Percentiles rank a stretch among this genome's conserved stretches.
Evolutionary conservation across 768 basidiomycete genomes (phyloP).

Genomic region (Tulasnella sp.): DNA sequence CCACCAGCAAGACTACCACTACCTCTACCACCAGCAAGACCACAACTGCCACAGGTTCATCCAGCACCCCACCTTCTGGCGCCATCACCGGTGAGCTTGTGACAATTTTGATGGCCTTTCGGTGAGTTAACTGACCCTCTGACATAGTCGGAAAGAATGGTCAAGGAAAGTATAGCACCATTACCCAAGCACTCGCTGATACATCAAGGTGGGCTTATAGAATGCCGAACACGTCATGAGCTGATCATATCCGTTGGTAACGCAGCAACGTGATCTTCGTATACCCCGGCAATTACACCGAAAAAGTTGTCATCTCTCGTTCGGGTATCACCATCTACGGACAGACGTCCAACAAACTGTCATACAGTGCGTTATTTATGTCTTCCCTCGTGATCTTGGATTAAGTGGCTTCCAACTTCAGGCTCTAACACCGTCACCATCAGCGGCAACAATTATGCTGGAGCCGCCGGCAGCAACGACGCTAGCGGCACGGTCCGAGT

Average conservation of each 20-base stretch:
- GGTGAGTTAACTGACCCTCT: not conserved
- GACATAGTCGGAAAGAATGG: slow-evolving; percentile 24
- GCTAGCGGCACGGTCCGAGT: slow-evolving; percentile 31
- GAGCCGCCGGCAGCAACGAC: slow-evolving; percentile 31
- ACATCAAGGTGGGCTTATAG: not conserved
- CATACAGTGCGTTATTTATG: not conserved
- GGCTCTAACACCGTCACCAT: slow-evolving; percentile 27
- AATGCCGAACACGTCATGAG: not conserved
- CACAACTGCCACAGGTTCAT: not conserved
- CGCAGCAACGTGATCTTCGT: slow-evolving; percentile 18
- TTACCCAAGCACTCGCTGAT: slow-evolving; percentile 28
- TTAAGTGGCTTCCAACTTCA: not conserved
- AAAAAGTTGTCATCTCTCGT: slow-evolving; percentile 27
- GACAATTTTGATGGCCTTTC: too few species aligned
- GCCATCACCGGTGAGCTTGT: slow-evolving; percentile 12
- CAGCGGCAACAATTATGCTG: slow-evolving; percentile 31
- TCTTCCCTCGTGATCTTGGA: too few species aligned
- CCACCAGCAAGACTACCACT: not conserved
- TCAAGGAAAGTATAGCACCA: slow-evolving; percentile 25
- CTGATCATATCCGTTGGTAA: not conserved
- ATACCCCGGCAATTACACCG: slow-evolving; percentile 27
- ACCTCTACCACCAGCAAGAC: not conserved
- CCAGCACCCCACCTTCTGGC: slow-evolving; percentile 2
- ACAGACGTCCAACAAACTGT: not conserved
- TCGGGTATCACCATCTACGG: slow-evolving; percentile 8